phyloP scores from a whole-genome alignment of 192 early-diverging fungal species.

The Fimicolochytrium jonesii region DNA sequence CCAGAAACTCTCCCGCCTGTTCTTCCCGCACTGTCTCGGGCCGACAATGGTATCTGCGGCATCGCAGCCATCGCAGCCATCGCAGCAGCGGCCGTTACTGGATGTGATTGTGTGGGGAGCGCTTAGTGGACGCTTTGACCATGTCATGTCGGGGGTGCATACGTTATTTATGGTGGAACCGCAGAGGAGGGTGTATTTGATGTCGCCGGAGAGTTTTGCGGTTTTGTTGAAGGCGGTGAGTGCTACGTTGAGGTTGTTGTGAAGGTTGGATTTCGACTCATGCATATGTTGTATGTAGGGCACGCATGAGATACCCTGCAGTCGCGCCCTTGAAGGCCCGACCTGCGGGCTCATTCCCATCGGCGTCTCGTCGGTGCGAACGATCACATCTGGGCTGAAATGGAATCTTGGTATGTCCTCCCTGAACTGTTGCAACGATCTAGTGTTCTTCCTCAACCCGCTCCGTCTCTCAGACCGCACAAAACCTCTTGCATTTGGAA shows the following conservation, averaged over 20 bases:
- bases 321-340: slow-evolving; percentile 66
- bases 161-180: slow-evolving; percentile 57
- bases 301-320: slow-evolving; percentile 61
- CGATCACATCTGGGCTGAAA: slow-evolving; percentile 72
- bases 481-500: slow-evolving; percentile 61
- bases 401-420: slow-evolving; percentile 74
- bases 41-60: background rate
- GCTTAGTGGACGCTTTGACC: slow-evolving; percentile 85
- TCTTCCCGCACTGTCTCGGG: slow-evolving; percentile 3
- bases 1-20: background rate
- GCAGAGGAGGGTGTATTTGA: slow-evolving; percentile 53
- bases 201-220: slow-evolving; percentile 73
- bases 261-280: background rate
- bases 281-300: slow-evolving; percentile 56
- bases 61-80: background rate
- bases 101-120: slow-evolving; percentile 77
- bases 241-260: no score
- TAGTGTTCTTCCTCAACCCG: background rate
- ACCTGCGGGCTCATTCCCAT: slow-evolving; percentile 87
- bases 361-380: slow-evolving; percentile 51
- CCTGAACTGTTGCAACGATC: background rate
- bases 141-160: slow-evolving; percentile 76
- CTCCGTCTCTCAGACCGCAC: slow-evolving; percentile 17
- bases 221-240: slow-evolving; percentile 62
- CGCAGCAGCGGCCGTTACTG: background rate